These are phyloP conservation scores for Coleophoma cylindrospora DNA, from an alignment of 2,329 filamentous ascomycete genomes.

Conservation along the genomic window DNA sequence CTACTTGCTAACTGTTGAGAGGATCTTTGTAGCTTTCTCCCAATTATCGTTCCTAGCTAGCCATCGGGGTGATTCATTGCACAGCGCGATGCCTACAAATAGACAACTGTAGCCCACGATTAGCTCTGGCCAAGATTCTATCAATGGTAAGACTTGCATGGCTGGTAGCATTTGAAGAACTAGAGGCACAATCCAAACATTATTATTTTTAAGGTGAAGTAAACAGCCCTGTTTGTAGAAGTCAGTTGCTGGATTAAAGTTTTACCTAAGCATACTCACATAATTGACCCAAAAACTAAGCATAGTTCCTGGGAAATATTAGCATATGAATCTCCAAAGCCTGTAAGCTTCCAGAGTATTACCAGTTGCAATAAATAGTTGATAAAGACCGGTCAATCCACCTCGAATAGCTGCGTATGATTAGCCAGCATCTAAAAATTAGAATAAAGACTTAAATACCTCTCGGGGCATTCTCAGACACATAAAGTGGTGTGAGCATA, in stretches of 20 bases:
- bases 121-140: background rate
- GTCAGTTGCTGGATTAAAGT: background rate
- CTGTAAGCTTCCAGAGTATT: background rate
- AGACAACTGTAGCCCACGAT: conserved; percentile 31
- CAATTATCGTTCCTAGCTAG: conserved; percentile 63
- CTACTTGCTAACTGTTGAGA: conserved; percentile 42
- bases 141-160: conserved; percentile 25
- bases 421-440: conserved; percentile 31
- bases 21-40: conserved; percentile 53
- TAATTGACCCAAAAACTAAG: conserved; percentile 39
- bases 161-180: conserved; percentile 62
- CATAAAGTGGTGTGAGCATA: conserved; percentile 27
- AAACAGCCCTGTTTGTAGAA: conserved; percentile 11
- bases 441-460: conserved; percentile 24
- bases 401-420: conserved; percentile 45
- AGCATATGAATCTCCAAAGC: conserved; percentile 26
- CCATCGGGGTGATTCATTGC: conserved; percentile 60
- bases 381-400: conserved; percentile 43
- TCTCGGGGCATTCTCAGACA: conserved; percentile 33
- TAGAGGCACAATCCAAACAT: conserved; percentile 56
- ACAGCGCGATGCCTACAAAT: conserved; percentile 54
- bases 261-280: conserved; percentile 45
- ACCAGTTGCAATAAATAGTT: conserved; percentile 36
- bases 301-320: conserved; percentile 27
- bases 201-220: conserved; percentile 28